Base-by-base conservation (phyloP, 352 stramenopile species). In the Globisporangium perplexum region DNA sequence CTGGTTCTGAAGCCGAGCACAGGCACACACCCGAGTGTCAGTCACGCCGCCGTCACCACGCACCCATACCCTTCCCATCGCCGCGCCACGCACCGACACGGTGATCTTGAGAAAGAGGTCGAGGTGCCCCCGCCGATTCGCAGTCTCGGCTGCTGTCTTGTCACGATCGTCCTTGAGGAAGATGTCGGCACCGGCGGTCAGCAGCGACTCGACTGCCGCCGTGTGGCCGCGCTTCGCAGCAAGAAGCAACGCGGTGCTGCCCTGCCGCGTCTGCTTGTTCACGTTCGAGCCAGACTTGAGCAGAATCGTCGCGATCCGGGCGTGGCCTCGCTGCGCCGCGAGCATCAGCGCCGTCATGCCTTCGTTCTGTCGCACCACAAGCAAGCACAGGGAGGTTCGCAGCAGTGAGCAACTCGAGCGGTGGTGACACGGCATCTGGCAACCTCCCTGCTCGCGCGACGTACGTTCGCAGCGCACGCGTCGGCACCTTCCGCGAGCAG, bases 261-360 rank as follows among this genome's bases (percentile, higher is more conserved):
- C 85, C 65, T 95, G 85, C 5, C 85, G 69, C 14, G 85, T 95
- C 53, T 95, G 85, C 46, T 88, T 93, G 66, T 95, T 88, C 30
- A 95, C 85, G n/a, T 93, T 73, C 1, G 85, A 92, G 2, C 85
- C 85, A 2, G 85, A 79, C 12, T 81, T 74, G 62, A 95, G 89
- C 17, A 95, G 60, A 31, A 80, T 88, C 7, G 82, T 90, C 17
- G 83, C 83, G 26, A 95, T 95, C 22, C 65, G 70, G 1, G 85
- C 85, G 53, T 95, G 85, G 1, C 85, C 85, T 15, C 85, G 77
- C 62, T 95, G 85, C 1, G 85, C 80, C 26, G 85, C 85, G 11
- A 95, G 59, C 85, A 95, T 95, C 12, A 95, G 57, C 23, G 85
- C 82, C 30, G 85, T 95, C 85, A 95, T 95, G 28, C 83, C 83